These are phyloP conservation scores for Carex parvula DNA, from an alignment of 176 grass and related monocot genomes.

Conservation along the genomic window DNA sequence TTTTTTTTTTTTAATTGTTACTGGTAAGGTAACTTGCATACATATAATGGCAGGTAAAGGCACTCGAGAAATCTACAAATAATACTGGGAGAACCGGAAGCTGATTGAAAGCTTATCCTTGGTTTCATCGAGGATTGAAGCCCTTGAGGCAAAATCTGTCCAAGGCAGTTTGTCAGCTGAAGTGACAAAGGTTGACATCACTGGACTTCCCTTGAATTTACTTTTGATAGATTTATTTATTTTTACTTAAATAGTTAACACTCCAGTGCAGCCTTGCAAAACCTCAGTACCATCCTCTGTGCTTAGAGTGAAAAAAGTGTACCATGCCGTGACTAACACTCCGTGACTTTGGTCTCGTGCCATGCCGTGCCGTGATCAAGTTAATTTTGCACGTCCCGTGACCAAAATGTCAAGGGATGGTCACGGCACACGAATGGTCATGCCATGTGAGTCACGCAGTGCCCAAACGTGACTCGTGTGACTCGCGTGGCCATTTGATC, in stretches of 20 bases:
- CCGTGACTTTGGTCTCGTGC: too few species aligned
- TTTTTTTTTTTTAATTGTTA: slow-evolving; percentile 20
- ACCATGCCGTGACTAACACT: too few species aligned
- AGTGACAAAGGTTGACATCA: slow-evolving; percentile 31
- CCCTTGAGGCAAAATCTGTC: slow-evolving; percentile 48
- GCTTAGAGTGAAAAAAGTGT: too few species aligned
- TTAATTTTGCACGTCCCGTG: too few species aligned
- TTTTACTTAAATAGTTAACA: slow-evolving; percentile 15
- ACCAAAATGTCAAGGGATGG: too few species aligned
- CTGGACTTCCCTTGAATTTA: neutral
- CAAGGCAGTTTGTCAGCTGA: slow-evolving; percentile 32
- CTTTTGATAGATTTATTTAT: slow-evolving; percentile 1
- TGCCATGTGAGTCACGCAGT: too few species aligned
- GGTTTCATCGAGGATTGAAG: slow-evolving; percentile 56
- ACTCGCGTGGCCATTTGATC: too few species aligned
- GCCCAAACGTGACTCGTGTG: too few species aligned
- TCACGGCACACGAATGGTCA: too few species aligned
- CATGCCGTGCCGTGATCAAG: too few species aligned
- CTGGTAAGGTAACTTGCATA: slow-evolving; percentile 71
- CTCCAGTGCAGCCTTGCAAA: neutral
- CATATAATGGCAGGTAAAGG: slow-evolving; percentile 84
- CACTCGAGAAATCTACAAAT: slow-evolving; percentile 54
- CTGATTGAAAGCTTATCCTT: slow-evolving; percentile 47
- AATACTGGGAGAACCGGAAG: slow-evolving; percentile 44
- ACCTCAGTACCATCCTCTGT: neutral